Percentiles rank a stretch among this genome's conserved stretches.
Conservation (phyloP, 78 protist genomes). For the Dictyostelium brefeldianum region DNA sequence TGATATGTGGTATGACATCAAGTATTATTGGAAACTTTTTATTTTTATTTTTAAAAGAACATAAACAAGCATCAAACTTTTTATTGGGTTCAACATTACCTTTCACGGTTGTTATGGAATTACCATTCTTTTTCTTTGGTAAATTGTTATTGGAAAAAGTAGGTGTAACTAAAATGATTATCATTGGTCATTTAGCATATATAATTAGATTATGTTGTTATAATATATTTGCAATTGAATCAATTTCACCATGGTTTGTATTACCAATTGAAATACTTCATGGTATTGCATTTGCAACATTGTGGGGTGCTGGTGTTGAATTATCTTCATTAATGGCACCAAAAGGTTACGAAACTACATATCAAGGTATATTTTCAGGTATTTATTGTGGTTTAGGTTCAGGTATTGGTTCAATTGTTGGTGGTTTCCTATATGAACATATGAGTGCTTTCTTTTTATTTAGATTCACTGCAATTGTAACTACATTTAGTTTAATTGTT, state of each 20-base stretch:
- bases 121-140: constrained; percentile 26
- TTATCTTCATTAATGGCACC: not conserved
- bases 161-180: constrained; percentile 17
- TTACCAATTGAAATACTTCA: constrained; percentile 67
- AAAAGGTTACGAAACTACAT: constrained; percentile 21
- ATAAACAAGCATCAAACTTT: not conserved
- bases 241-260: constrained; percentile 27
- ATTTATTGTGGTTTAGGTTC: constrained; percentile 19
- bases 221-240: constrained; percentile 6
- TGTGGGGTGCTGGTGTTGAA: constrained; percentile 48
- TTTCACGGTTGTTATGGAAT: constrained; percentile 10
- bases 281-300: constrained; percentile 58
- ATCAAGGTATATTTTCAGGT: constrained; percentile 22
- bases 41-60: constrained; percentile 7
- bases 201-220: not conserved
- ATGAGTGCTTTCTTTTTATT: not conserved
- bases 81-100: constrained; percentile 15
- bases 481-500: not conserved
- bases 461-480: not conserved
- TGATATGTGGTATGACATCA: constrained; percentile 16
- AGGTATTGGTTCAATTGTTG: constrained; percentile 21
- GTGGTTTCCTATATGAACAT: constrained; percentile 29
- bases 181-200: constrained; percentile 3
- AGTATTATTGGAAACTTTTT: constrained; percentile 17
- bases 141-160: not conserved